Base-by-base conservation (phyloP, 768 basidiomycete species). In the Wakefieldia striispora region DNA sequence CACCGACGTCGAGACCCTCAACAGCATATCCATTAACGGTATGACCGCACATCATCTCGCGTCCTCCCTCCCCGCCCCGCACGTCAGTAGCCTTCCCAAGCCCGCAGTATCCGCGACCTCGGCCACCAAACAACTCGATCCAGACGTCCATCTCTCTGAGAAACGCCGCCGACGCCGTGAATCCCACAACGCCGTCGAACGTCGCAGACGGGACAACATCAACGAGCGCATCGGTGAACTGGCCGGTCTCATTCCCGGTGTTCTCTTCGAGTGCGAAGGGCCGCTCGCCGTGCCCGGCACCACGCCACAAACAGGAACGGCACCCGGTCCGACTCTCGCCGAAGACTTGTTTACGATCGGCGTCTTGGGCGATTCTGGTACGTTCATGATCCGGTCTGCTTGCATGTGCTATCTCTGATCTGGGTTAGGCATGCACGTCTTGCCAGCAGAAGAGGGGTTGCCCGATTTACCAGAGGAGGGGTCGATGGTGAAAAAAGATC, bases 211-310 rank as follows among this genome's bases (percentile, higher is more conserved):
- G 41, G 93, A 97, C 63, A 95, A 94, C 66, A 97, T 97, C 67
- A 97, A 97, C 69, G 93, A 97, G 71, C 91, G 92, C 69, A 97
- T 97, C 58, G 80, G 81, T 34, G 93, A 97, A 66, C 79, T 97
- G 1, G 88, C 93, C 17, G 86, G 86, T 19, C 75, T 97, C 39
- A 87, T 97, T 52, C 93, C 93, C 1, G 92, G 92, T 65, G 85
- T 84, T 59, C 76, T 94, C 70, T 74, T 93, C 35, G 90, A 91
- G 39, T 71, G 76, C 43, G 72, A 73, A 35, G 75, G 65, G 1
- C 65, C 65, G 0, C 52, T 64, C 13, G 53, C 29, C 33, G 43
- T 58, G n/a, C 56, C 60, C 4, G 49, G 47, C 2, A 26, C 60
- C 37, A 41, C 61, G 8, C 40, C 55, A 37, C 49, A 34, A 9